Conservation (phyloP, 164 flowering plant species). For the Dillenia suffruticosa region DNA sequence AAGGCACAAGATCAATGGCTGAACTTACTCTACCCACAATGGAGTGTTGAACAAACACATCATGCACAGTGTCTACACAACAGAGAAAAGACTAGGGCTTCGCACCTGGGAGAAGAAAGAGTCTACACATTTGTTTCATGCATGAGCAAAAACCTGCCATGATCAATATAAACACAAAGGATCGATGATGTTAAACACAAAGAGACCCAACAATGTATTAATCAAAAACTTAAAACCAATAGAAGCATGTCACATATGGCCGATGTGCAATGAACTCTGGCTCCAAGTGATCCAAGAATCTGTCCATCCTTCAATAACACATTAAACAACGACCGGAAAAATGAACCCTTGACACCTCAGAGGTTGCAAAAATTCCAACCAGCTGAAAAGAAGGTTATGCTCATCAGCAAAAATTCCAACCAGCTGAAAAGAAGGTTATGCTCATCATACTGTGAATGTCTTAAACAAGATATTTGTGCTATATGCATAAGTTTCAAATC, state of each 20-base stretch:
- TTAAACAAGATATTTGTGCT: too few species aligned
- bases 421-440: too few species aligned
- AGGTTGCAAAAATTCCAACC: too few species aligned
- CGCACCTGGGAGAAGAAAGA: constrained; percentile 93
- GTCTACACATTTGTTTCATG: constrained; percentile 87
- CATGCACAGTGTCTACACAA: neutral
- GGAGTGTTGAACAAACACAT: too few species aligned
- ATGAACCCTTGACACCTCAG: constrained; percentile 49
- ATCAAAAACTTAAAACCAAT: neutral
- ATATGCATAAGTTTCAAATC: too few species aligned
- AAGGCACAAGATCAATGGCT: too few species aligned
- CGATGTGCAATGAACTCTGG: constrained; percentile 98
- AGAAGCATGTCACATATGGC: constrained; percentile 39
- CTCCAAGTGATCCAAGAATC: constrained; percentile 88
- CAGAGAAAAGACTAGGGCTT: neutral
- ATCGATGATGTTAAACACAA: neutral
- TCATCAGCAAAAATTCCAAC: too few species aligned
- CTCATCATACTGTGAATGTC: too few species aligned
- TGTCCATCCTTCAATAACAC: constrained; percentile 71
- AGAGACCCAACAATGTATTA: neutral
- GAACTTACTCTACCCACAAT: too few species aligned
- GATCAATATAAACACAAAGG: constrained; percentile 1
- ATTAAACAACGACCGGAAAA: constrained; percentile 86
- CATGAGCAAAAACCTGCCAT: constrained; percentile 77
- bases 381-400: too few species aligned